phyloP scores from a whole-genome alignment of 805 yeast species.

The Starmerella bombicola region DNA sequence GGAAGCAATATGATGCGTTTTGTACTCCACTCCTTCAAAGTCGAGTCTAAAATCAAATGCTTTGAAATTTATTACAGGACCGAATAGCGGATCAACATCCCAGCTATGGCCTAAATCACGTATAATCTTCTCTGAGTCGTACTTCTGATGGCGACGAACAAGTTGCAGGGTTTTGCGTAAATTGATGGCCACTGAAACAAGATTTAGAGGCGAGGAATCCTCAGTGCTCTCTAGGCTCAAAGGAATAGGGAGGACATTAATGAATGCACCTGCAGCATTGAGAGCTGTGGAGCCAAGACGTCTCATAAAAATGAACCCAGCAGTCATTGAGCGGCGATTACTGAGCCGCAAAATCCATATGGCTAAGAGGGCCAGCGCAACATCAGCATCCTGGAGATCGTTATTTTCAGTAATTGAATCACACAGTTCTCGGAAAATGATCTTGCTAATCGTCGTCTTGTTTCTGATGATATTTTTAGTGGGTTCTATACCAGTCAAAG shows the following conservation, averaged over 20 bases:
- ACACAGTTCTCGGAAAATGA: slow-evolving; percentile 1
- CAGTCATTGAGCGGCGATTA: slow-evolving; percentile 2
- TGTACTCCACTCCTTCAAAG: slow-evolving; percentile 4
- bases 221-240: background rate
- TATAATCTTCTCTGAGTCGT: slow-evolving; percentile 12
- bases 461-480: slow-evolving; percentile 10
- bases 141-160: slow-evolving; percentile 13
- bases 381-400: slow-evolving; percentile 1
- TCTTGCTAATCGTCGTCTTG: background rate
- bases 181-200: background rate
- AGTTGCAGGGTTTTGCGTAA: slow-evolving; percentile 1
- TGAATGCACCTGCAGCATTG: slow-evolving; percentile 12
- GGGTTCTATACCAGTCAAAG: slow-evolving; percentile 8
- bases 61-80: slow-evolving; percentile 16
- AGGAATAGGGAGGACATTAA: slow-evolving; percentile 14
- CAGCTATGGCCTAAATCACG: slow-evolving; percentile 6
- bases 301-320: slow-evolving; percentile 16
- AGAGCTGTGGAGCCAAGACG: slow-evolving; percentile 15
- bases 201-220: background rate
- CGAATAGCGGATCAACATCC: slow-evolving; percentile 10
- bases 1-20: slow-evolving; percentile 14
- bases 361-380: slow-evolving; percentile 7
- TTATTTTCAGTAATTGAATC: background rate
- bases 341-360: slow-evolving; percentile 15
- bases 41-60: slow-evolving; percentile 15